A percentile compares a stretch with the other conserved stretches of the same genome.
Conservation (phyloP, 164 flowering plant genomes). For the Hamamelis virginiana region DNA sequence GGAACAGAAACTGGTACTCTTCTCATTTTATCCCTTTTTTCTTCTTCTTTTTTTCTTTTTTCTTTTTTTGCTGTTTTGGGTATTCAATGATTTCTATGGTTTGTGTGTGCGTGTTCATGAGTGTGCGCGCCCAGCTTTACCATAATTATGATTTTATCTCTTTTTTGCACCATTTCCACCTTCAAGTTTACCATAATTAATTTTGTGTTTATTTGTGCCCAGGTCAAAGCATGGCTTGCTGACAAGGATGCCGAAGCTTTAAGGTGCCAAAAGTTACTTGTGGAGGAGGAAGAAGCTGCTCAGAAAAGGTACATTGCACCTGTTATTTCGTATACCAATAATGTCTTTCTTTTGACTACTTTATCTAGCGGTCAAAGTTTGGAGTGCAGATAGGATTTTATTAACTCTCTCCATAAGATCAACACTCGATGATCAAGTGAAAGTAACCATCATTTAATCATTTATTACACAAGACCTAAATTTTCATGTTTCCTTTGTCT, state of each 20-base stretch:
- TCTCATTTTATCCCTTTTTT: background rate
- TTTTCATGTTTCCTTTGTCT: no score
- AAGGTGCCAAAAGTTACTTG: constrained; percentile 83
- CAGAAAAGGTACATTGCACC: constrained; percentile 54
- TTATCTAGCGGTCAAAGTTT: background rate
- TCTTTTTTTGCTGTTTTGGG: background rate
- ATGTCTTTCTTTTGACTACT: background rate
- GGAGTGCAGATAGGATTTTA: background rate
- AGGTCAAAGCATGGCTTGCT: constrained; percentile 85
- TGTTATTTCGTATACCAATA: background rate
- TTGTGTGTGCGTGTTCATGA: background rate
- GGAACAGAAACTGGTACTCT: constrained; percentile 78
- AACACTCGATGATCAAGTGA: no score
- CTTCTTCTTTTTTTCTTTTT: constrained; percentile 1
- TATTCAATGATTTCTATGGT: background rate
- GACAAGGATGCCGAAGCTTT: constrained; percentile 90
- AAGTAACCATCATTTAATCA: no score
- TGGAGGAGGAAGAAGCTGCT: constrained; percentile 95
- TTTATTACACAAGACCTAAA: no score
- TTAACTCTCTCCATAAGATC: background rate
- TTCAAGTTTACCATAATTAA: background rate
- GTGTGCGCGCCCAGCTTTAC: no score
- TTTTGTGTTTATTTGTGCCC: background rate
- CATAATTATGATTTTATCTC: no score
- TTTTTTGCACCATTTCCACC: no score